These are phyloP conservation scores for Komagataella mondaviorum DNA, from an alignment of 805 yeast species.

Conservation along the genomic window DNA sequence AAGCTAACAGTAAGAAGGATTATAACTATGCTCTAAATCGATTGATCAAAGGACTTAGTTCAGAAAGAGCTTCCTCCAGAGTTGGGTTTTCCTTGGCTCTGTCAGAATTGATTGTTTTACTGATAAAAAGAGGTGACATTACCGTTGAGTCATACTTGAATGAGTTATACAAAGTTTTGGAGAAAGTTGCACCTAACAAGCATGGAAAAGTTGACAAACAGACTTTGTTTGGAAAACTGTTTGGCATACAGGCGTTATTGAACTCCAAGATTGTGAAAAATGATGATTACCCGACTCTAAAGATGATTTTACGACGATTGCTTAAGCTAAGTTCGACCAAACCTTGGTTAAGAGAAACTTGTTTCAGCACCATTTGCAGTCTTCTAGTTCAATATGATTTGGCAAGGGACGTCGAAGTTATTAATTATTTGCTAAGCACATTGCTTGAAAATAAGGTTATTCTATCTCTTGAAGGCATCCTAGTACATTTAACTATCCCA, in stretches of 20 bases:
- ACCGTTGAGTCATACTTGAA: slow-evolving; percentile 23
- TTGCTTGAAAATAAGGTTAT: not conserved
- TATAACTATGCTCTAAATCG: slow-evolving; percentile 77
- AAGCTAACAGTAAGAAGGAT: slow-evolving; percentile 31
- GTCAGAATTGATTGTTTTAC: slow-evolving; percentile 43
- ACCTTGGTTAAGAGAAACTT: slow-evolving; percentile 79
- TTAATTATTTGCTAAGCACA: not conserved
- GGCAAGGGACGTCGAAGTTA: not conserved
- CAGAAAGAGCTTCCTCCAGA: slow-evolving; percentile 74
- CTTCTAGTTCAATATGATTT: slow-evolving; percentile 20
- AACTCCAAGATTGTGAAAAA: slow-evolving; percentile 31
- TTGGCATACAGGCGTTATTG: slow-evolving; percentile 68
- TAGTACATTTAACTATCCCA: slow-evolving; percentile 50
- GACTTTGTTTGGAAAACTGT: slow-evolving; percentile 66
- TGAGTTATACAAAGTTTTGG: slow-evolving; percentile 21
- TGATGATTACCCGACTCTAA: slow-evolving; percentile 16
- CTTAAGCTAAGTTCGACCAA: slow-evolving; percentile 49
- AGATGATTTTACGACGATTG: slow-evolving; percentile 28
- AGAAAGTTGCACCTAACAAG: slow-evolving; percentile 22
- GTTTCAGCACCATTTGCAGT: slow-evolving; percentile 56
- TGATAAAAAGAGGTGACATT: slow-evolving; percentile 18
- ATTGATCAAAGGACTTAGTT: slow-evolving; percentile 66
- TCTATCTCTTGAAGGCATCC: slow-evolving; percentile 60
- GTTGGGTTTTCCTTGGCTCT: slow-evolving; percentile 83
- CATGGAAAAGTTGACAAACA: slow-evolving; percentile 82